Evolutionary conservation across 2,329 filamentous ascomycete species (phyloP), one percentile per base, ranked within the genome.

Genomic region (Cryphonectria nitschkei): DNA sequence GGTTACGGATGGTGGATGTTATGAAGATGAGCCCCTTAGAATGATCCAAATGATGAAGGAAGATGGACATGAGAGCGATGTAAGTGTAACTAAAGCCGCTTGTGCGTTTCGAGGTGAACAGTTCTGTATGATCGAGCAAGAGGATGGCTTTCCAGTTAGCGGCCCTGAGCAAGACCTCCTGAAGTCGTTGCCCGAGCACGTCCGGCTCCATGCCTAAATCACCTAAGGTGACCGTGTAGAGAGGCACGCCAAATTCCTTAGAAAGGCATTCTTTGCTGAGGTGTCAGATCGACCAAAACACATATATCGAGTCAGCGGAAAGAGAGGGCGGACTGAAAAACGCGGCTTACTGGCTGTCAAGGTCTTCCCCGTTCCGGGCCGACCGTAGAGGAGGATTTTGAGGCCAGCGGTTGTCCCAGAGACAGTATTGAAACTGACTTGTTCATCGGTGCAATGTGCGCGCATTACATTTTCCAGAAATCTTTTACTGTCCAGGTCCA

Each of bases 401-500:
- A 56, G 1, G 26, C 26, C 7, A 26, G 26, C 1, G 6, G 3
- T 7, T 32, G 4, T 29, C 6, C 26, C n/a, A 16, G 52, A 6
- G 52, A 16, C 14, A 2, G 32, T 32, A 2, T 32, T 9, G 26
- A 6, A 13, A 32, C 26, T 2, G 13, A 29, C 0, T 56, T 32
- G 52, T 8, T 16, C 11, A 32, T 16, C 0, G 3, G 13, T 29
- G 3, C 3, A 0, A 56, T 56, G 13, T 4, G 52, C 11, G 4
- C 26, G 52, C 26, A 56, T 1, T 16, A 56, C 2, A 5, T 14
- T 16, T 16, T 29, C 1, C 2, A 56, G 26, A 1, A 56, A 14
- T 0, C 29, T 2, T 11, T 29, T 56, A 3, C 29, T 0, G n/a
- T 56, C 11, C 1, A 3, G 0, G 1, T 16, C 6, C 52, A 56